Evolutionary conservation across 805 yeast genomes (phyloP).

Genomic region (Cyberlindnera nakhonratchasimensis): DNA sequence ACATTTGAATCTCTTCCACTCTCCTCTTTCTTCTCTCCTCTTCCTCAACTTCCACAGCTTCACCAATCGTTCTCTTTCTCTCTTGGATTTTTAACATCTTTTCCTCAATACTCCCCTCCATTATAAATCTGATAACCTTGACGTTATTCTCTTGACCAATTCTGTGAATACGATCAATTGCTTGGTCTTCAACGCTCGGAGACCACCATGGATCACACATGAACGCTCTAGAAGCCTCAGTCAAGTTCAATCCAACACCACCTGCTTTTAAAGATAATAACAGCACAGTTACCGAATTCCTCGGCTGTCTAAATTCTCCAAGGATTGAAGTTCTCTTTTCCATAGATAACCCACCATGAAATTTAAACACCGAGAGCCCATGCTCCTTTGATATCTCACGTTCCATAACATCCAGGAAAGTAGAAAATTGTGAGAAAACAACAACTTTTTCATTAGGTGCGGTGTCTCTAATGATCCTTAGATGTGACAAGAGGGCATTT

Average conservation of each 20-base stretch:
- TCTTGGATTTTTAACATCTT: slow-evolving; percentile 87
- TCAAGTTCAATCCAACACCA: slow-evolving; percentile 87
- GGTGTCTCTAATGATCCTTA: slow-evolving; percentile 49
- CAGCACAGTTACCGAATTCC: slow-evolving; percentile 43
- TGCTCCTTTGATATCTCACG: slow-evolving; percentile 46
- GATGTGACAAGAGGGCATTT: slow-evolving; percentile 60
- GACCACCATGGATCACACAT: slow-evolving; percentile 99
- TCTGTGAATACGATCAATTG: slow-evolving; percentile 86
- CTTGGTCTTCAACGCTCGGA: slow-evolving; percentile 86
- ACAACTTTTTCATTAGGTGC: slow-evolving; percentile 71
- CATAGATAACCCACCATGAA: slow-evolving; percentile 77
- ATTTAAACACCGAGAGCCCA: slow-evolving; percentile 58
- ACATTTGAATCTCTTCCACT: slow-evolving; percentile 67
- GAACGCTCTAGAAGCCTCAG: slow-evolving; percentile 79
- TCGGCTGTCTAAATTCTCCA: slow-evolving; percentile 45
- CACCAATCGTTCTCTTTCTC: slow-evolving; percentile 76
- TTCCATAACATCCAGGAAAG: slow-evolving; percentile 73
- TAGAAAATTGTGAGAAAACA: slow-evolving; percentile 88
- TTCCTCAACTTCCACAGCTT: slow-evolving; percentile 70
- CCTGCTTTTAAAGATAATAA: slow-evolving; percentile 85
- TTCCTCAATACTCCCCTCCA: slow-evolving; percentile 80
- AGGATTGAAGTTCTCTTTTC: slow-evolving; percentile 62
- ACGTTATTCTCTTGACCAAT: slow-evolving; percentile 80
- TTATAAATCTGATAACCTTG: slow-evolving; percentile 72
- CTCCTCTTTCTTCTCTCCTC: slow-evolving; percentile 68